Percentiles rank a stretch among this genome's conserved stretches.
Evolutionary conservation across 2,329 filamentous ascomycete genomes (phyloP).

Genomic region (Talaromyces sp.): DNA sequence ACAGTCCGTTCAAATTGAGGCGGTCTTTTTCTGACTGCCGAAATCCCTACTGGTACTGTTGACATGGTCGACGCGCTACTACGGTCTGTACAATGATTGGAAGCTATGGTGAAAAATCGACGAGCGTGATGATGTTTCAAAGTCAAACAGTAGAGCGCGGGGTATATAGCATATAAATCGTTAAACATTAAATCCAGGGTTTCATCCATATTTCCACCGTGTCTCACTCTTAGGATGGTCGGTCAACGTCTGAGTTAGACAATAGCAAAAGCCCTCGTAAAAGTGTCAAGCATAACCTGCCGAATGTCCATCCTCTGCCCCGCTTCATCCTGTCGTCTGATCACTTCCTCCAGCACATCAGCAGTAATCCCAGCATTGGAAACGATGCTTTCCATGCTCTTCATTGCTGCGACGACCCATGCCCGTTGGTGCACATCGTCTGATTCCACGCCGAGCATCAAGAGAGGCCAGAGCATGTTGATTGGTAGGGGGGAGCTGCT

Average conservation of each 20-base stretch:
- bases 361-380: conserved; percentile 41
- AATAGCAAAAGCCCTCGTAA: conserved; percentile 54
- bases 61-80: not conserved
- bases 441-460: conserved; percentile 57
- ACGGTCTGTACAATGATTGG: too few relatives aligned
- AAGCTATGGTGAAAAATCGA: not conserved
- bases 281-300: conserved; percentile 43
- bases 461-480: conserved; percentile 56
- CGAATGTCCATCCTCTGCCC: conserved; percentile 39
- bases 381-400: conserved; percentile 36
- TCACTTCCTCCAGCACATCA: conserved; percentile 40
- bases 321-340: conserved; percentile 35
- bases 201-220: not conserved
- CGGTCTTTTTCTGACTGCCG: not conserved
- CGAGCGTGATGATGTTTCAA: not conserved
- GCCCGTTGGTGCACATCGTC: conserved; percentile 47
- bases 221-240: not conserved
- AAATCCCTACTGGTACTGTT: not conserved
- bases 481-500: conserved; percentile 44
- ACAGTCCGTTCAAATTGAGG: conserved; percentile 23
- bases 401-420: conserved; percentile 53
- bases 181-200: not conserved
- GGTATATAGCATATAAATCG: not conserved
- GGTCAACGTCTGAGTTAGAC: conserved; percentile 33
- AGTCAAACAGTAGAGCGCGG: not conserved